A percentile compares a stretch with the other conserved stretches of the same genome.
Conservation (phyloP, 306 rosid species). For the Quercus aquifolioides region DNA sequence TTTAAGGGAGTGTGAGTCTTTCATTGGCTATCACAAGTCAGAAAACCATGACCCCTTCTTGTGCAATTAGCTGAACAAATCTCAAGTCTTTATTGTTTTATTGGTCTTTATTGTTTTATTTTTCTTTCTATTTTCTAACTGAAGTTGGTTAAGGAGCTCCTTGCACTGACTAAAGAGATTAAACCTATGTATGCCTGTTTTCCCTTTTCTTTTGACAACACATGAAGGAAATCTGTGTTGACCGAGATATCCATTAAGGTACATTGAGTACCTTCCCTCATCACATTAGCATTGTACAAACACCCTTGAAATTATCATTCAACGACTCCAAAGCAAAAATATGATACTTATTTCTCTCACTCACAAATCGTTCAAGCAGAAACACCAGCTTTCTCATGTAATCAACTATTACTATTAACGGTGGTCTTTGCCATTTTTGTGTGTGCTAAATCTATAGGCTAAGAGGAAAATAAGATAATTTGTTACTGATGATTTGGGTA, state of each 20-base stretch:
- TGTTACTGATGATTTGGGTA: background rate
- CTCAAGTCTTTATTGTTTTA: background rate
- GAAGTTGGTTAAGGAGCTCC: too few species aligned
- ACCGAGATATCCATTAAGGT: too few species aligned
- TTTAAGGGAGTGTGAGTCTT: background rate
- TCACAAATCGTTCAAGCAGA: background rate
- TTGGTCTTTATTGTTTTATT: too few species aligned
- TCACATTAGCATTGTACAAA: background rate
- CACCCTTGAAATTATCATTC: background rate
- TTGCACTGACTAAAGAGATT: too few species aligned
- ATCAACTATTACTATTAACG: background rate
- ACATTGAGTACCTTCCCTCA: background rate
- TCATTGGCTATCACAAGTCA: background rate
- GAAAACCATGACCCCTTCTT: background rate
- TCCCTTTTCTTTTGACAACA: too few species aligned
- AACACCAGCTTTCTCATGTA: conserved; percentile 28
- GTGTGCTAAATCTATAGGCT: background rate
- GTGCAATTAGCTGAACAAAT: background rate
- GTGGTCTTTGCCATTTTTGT: background rate
- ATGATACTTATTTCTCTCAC: background rate
- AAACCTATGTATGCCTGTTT: too few species aligned
- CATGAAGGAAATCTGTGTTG: too few species aligned
- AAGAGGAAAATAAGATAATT: background rate
- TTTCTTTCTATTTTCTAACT: too few species aligned
- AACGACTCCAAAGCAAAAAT: background rate